Conservation (phyloP, 176 grass and related monocot genomes). For the Areca catechu region DNA sequence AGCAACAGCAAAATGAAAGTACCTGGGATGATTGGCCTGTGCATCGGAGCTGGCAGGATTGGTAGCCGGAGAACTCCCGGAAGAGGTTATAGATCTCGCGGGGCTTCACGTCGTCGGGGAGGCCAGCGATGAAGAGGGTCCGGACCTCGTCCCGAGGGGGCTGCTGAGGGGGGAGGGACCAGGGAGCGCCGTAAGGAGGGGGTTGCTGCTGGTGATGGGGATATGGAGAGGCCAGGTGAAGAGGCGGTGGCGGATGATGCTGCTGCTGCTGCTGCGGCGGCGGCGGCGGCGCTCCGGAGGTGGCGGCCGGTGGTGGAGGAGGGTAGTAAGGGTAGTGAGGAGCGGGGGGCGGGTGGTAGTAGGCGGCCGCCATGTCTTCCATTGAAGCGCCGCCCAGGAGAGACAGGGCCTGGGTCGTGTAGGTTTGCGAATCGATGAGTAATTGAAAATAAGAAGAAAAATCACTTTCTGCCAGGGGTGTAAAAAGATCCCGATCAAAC, state of each 20-base stretch:
- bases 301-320: conserved; percentile 24
- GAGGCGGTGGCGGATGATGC: neutral
- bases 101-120: conserved; percentile 60
- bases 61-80: conserved; percentile 78
- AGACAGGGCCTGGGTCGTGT: no score
- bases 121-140: conserved; percentile 78
- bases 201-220: conserved; percentile 10
- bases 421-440: no score
- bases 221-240: conserved; percentile 15
- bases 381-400: neutral
- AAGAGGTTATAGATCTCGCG: conserved; percentile 97
- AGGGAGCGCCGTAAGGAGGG: conserved; percentile 19
- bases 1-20: neutral
- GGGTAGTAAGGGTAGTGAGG: conserved; percentile 23
- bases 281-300: conserved; percentile 22
- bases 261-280: conserved; percentile 23
- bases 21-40: conserved; percentile 65
- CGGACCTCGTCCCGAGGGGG: conserved; percentile 46
- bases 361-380: conserved; percentile 36
- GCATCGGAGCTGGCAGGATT: conserved; percentile 52
- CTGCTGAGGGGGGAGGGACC: neutral
- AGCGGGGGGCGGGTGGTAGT: conserved; percentile 27
- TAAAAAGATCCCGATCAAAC: no score
- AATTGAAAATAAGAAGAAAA: no score
- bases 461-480: no score